Evolutionary conservation across 2,329 filamentous ascomycete genomes (phyloP).

Genomic region (Exophiala bonariae): DNA sequence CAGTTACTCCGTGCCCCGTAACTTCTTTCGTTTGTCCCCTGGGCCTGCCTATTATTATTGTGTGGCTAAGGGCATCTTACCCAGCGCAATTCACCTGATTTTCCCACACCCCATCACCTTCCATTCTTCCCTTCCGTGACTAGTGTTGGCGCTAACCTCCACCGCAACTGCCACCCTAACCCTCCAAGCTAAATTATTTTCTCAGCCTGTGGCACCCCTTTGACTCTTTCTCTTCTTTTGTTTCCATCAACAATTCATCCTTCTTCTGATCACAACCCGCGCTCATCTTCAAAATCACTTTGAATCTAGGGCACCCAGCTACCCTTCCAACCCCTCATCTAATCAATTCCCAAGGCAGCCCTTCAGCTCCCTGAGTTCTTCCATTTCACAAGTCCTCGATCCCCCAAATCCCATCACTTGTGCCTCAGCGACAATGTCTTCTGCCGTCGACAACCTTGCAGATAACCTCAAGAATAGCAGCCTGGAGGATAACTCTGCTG

Average conservation of each 20-base stretch:
- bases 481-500: conserved; percentile 60
- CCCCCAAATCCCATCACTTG: conserved; percentile 36
- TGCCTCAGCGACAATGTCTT: conserved; percentile 71
- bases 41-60: too few species aligned
- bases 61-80: too few species aligned
- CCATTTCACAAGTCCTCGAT: conserved; percentile 37
- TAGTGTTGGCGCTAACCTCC: conserved; percentile 14
- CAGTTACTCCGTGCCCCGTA: too few species aligned
- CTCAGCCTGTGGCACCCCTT: conserved; percentile 20
- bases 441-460: conserved; percentile 69
- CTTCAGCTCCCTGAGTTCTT: conserved; percentile 66
- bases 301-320: conserved; percentile 84
- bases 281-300: conserved; percentile 25
- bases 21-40: too few species aligned
- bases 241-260: conserved; percentile 26
- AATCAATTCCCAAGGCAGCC: conserved; percentile 44
- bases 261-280: conserved; percentile 29
- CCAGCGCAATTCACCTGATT: conserved; percentile 4
- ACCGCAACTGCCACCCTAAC: conserved; percentile 21
- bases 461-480: conserved; percentile 67
- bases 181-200: conserved; percentile 18
- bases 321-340: conserved; percentile 72
- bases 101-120: conserved; percentile 8
- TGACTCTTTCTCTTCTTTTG: conserved; percentile 17
- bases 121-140: conserved; percentile 5